Evolutionary conservation across 176 grass and related monocot genomes (phyloP).

Genomic region (Phragmites australis): DNA sequence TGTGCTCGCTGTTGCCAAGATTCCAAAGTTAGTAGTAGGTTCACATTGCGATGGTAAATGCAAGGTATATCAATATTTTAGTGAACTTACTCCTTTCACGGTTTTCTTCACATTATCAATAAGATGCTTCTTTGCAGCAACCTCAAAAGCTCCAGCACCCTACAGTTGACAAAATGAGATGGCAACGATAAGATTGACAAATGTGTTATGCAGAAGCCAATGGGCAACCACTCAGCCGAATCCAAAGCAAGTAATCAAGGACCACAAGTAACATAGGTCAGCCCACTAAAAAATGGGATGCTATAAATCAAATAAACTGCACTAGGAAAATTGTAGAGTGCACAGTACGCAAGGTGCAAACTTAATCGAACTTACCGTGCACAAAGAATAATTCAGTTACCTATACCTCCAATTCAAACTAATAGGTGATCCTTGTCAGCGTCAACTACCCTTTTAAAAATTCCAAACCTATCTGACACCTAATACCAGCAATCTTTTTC

Average conservation of each 20-base stretch:
- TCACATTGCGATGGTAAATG: background rate
- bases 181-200: background rate
- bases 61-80: background rate
- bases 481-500: background rate
- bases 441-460: background rate
- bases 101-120: conserved; percentile 90
- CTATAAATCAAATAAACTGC: background rate
- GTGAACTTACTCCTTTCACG: conserved; percentile 75
- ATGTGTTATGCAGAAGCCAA: background rate
- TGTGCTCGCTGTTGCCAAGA: conserved; percentile 73
- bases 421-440: background rate
- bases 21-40: background rate
- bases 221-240: background rate
- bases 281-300: background rate
- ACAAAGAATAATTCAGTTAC: background rate
- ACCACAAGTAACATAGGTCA: background rate
- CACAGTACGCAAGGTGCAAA: background rate
- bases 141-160: conserved; percentile 95
- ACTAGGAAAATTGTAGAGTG: background rate
- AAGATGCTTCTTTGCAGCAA: conserved; percentile 94
- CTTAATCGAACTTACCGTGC: background rate
- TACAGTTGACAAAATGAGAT: conserved; percentile 30
- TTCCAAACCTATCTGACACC: background rate
- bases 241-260: background rate
- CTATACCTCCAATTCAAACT: background rate